phyloP scores from a whole-genome alignment of 495 filamentous ascomycete genomes.

The Penicillium atrosanguineum region DNA sequence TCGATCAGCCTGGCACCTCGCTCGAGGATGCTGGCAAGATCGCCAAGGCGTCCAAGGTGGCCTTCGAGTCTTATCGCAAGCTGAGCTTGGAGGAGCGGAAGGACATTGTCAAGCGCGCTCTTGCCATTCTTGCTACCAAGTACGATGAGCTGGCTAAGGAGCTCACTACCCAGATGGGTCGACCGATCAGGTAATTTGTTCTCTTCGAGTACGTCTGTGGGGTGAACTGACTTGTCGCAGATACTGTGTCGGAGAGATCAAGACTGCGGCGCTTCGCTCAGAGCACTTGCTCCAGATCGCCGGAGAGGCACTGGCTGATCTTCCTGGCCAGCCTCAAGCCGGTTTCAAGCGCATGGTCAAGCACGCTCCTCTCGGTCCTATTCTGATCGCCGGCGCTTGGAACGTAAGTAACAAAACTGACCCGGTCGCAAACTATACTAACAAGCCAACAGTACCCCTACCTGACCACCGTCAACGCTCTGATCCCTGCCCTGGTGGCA shows the following conservation, averaged over 20 bases:
- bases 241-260: conserved; percentile 73
- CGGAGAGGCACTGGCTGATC: conserved; percentile 57
- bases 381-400: conserved; percentile 89
- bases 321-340: conserved; percentile 74
- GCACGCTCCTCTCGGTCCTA: conserved; percentile 80
- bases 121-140: conserved; percentile 62
- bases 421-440: neutral
- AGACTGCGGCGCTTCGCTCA: conserved; percentile 76
- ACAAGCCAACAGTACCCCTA: conserved; percentile 73
- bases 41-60: conserved; percentile 61
- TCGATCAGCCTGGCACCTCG: conserved; percentile 73
- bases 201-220: neutral
- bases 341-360: conserved; percentile 88
- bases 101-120: conserved; percentile 72
- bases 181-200: conserved; percentile 67
- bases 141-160: conserved; percentile 78
- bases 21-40: conserved; percentile 65
- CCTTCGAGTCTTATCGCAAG: conserved; percentile 68
- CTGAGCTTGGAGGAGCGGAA: conserved; percentile 67
- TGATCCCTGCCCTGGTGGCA: conserved; percentile 82
- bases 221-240: neutral
- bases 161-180: conserved; percentile 90
- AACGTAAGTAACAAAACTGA: conserved; percentile 61
- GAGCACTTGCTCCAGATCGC: conserved; percentile 84
- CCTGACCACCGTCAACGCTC: conserved; percentile 83